These are phyloP conservation scores for Aureobasidium sp. DNA, from an alignment of 2,329 filamentous ascomycete species.

Conservation along the genomic window DNA sequence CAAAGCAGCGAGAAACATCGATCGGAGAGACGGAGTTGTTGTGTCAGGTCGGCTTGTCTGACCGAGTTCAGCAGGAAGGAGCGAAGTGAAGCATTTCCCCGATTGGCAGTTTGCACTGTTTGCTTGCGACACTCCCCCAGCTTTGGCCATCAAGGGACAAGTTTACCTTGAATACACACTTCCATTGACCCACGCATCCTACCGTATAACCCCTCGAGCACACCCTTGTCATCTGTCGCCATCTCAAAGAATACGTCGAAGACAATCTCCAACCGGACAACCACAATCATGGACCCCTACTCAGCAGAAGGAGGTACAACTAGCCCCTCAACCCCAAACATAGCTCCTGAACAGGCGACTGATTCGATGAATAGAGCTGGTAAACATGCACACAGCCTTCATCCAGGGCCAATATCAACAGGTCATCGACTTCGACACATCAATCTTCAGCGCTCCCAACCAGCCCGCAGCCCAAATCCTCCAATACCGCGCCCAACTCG, in stretches of 20 bases:
- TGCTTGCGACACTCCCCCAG: neutral
- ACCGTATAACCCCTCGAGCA: neutral
- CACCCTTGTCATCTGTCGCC: neutral
- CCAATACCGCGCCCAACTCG: conserved; percentile 73
- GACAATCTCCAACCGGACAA: neutral
- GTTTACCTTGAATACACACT: neutral
- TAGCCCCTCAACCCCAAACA: neutral
- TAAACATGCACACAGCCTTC: conserved; percentile 61
- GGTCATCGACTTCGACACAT: conserved; percentile 78
- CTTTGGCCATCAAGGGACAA: conserved; percentile 13
- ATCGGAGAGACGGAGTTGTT: too few species aligned
- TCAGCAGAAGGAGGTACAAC: conserved; percentile 53
- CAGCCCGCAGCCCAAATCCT: conserved; percentile 68
- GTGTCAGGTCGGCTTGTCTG: too few species aligned
- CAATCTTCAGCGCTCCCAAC: conserved; percentile 72
- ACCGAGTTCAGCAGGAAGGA: neutral
- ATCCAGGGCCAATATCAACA: conserved; percentile 76
- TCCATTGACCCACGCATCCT: neutral
- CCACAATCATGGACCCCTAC: conserved; percentile 52
- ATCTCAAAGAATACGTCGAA: neutral
- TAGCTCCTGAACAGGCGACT: conserved; percentile 13
- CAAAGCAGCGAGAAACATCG: too few species aligned
- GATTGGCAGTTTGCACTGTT: conserved; percentile 4
- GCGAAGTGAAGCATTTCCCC: neutral
- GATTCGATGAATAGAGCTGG: conserved; percentile 47